Conservation (phyloP, 2,329 filamentous ascomycete species). For the Triangularia setosa region DNA sequence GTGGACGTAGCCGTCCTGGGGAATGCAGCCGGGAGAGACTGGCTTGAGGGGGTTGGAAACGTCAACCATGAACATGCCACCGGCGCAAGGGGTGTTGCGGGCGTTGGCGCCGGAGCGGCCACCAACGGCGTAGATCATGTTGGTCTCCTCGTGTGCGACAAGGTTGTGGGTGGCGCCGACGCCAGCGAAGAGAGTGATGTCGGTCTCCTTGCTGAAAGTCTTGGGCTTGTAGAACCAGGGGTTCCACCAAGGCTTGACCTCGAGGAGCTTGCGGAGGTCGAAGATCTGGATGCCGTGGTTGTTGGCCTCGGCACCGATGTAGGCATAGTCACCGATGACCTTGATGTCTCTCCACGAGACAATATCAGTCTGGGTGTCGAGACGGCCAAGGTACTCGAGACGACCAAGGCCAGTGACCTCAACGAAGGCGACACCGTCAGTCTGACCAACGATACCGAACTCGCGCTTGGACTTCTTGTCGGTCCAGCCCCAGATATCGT, state of each 20-base stretch:
- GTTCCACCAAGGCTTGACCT: slow-evolving; percentile 36
- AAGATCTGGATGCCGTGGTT: slow-evolving; percentile 60
- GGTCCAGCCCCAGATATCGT: slow-evolving; percentile 42
- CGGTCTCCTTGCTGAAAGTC: slow-evolving; percentile 9
- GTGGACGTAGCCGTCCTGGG: slow-evolving; percentile 56
- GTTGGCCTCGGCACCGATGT: slow-evolving; percentile 40
- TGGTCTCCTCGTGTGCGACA: slow-evolving; percentile 26
- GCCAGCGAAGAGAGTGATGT: slow-evolving; percentile 14
- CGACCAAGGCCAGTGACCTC: slow-evolving; percentile 49
- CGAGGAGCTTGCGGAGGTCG: slow-evolving; percentile 54
- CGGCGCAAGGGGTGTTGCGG: slow-evolving; percentile 42
- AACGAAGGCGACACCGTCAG: slow-evolving; percentile 51
- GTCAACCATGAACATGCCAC: slow-evolving; percentile 57
- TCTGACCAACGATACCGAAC: slow-evolving; percentile 51
- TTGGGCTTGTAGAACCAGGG: slow-evolving; percentile 22
- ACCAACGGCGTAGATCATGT: slow-evolving; percentile 42
- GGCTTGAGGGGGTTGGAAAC: slow-evolving; percentile 51
- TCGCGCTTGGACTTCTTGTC: slow-evolving; percentile 43
- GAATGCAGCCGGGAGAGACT: slow-evolving; percentile 50
- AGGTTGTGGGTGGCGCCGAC: slow-evolving; percentile 20
- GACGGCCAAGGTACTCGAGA: slow-evolving; percentile 49
- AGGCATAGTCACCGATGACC: slow-evolving; percentile 35
- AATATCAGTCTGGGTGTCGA: slow-evolving; percentile 44
- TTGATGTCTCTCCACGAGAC: slow-evolving; percentile 52
- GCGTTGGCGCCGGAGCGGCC: slow-evolving; percentile 34